Evolutionary conservation across 208 protist genomes (phyloP), one percentile per base, ranked within the genome.

Genomic region (Leishmania turanica): DNA sequence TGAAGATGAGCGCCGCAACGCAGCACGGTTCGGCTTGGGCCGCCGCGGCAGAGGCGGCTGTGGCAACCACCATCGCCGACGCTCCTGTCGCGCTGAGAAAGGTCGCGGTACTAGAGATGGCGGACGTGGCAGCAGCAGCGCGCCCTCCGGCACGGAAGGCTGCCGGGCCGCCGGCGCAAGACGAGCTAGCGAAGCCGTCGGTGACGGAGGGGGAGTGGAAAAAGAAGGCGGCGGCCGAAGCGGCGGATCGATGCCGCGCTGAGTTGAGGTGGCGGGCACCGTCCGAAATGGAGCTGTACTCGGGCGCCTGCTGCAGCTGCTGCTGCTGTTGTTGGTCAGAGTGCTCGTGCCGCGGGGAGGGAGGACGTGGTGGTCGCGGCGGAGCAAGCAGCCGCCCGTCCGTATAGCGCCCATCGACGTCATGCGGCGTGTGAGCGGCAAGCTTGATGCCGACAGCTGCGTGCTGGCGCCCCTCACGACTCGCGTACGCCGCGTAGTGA

Each of bases 1-100:
- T 97, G 84, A 94, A 86, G 60, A 97, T 83, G 17, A 97, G 77
- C 2, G 94, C 92, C 37, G 91, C 91, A 8, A 97, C 86, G 75
- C 91, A 91, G 75, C 90, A 93, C 56, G 77, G 75, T 42, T 86
- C 85, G 13, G 70, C 27, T 27, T 78, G 74, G 11, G 58, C 53
- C 3, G 78, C 75, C 2, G 77, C 77, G 37, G 76, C 70, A 7
- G 79, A 71, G 3, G 79, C 60, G 3, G 58, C 40, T 4, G 79
- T 27, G 0, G 76, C 21, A 13, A 31, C 47, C 37, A 74, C 34
- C 34, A 45, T 4, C n/a, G 40, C 3, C 40, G 71, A 45, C 11
- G 47, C 53, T n/a, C 49, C 24, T 21, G 80, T 45, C 40, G 80
- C 34, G 34, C 62, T 81, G 19, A 62, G 47, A 24, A 47, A 71